A percentile compares a stretch with the other conserved stretches of the same genome.
phyloP scores from a whole-genome alignment of 164 flowering plant genomes.

The Umbellularia californica region DNA sequence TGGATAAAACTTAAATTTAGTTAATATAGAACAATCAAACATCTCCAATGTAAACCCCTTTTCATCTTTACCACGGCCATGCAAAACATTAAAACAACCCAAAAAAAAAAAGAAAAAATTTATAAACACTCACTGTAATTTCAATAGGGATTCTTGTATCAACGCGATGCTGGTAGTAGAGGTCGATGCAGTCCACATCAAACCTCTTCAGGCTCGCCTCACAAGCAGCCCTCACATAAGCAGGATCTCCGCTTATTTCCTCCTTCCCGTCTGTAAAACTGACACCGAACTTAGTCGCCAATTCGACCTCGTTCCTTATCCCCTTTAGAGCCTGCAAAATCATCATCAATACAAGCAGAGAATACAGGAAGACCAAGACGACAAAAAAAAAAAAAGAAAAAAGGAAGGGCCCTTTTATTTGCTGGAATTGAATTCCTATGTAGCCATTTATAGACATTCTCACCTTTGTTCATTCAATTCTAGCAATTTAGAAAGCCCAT shows the following conservation, averaged over 20 bases:
- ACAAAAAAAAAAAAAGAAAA: not conserved
- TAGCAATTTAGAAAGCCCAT: not conserved
- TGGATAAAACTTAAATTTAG: too few relatives aligned
- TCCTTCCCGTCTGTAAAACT: not conserved
- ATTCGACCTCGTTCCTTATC: conserved; percentile 14
- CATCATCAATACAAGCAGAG: not conserved
- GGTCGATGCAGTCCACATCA: conserved; percentile 12
- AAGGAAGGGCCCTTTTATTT: too few relatives aligned
- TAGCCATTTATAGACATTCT: too few relatives aligned
- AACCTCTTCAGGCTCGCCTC: conserved; percentile 12
- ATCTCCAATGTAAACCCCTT: too few relatives aligned
- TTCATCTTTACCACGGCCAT: too few relatives aligned
- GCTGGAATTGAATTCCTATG: too few relatives aligned
- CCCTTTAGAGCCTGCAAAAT: conserved; percentile 17
- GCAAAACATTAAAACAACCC: too few relatives aligned
- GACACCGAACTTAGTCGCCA: conserved; percentile 25
- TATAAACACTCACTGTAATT: not conserved
- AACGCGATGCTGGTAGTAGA: conserved; percentile 16
- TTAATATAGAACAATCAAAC: too few relatives aligned
- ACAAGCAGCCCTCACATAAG: conserved; percentile 10
- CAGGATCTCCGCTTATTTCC: conserved; percentile 5
- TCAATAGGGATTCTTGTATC: conserved; percentile 13
- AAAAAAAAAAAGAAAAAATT: not conserved
- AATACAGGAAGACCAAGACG: not conserved
- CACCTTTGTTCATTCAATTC: not conserved